Conservation (phyloP, 78 protist genomes). For the Chrysochromulina parva region DNA sequence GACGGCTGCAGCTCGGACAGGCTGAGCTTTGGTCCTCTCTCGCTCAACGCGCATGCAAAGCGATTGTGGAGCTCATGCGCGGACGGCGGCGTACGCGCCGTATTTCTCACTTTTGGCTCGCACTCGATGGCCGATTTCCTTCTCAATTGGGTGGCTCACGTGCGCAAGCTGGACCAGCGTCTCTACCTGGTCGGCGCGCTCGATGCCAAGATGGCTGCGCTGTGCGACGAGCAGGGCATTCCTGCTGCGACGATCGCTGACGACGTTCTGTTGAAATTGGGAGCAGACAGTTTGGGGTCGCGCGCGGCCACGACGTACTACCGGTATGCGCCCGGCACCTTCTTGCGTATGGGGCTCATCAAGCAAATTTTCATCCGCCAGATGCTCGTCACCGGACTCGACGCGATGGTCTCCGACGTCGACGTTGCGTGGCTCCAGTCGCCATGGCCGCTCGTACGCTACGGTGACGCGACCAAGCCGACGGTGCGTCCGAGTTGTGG, state of each 20-base stretch:
- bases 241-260: background rate
- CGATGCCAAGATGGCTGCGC: background rate
- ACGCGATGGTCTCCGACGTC: conserved; percentile 8
- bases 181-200: background rate
- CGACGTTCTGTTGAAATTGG: background rate
- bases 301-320: background rate
- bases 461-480: background rate
- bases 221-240: background rate
- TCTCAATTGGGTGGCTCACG: conserved; percentile 13
- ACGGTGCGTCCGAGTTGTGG: background rate
- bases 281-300: background rate
- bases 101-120: background rate
- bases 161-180: background rate
- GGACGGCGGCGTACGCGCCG: too few species aligned
- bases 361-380: background rate
- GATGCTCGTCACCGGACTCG: background rate
- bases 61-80: too few species aligned
- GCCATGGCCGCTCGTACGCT: conserved; percentile 12
- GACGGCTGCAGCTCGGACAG: too few species aligned
- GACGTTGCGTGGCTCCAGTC: background rate
- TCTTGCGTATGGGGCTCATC: conserved; percentile 2
- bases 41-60: too few species aligned
- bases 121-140: background rate
- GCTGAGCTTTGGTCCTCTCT: too few species aligned
- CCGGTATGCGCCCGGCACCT: background rate